Evolutionary conservation across 805 yeast genomes (phyloP), one percentile per base, ranked within the genome.

Genomic region (Ogataea ramenticola): DNA sequence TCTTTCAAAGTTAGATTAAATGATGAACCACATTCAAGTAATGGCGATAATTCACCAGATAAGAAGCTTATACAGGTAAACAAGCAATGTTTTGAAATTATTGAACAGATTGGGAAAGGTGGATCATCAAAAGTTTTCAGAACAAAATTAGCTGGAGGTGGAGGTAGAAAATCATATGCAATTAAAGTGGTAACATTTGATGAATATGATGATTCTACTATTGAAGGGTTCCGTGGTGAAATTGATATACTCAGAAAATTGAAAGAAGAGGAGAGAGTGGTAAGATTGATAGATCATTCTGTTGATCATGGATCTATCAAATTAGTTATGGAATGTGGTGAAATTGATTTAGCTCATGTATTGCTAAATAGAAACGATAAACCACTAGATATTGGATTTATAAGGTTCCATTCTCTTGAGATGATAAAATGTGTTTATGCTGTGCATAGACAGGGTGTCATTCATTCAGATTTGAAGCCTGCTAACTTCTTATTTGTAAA

Each of bases 121-220:
- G 98, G 97, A 0, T 76, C 96, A 0, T 89, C 96, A 0, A 87
- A 84, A 57, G 98, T 90, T 19, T 90, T 82, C 67, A 85, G 82
- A 58, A 93, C 83, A 1, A 82, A 75, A 51, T 67, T 76, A 0
- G 46, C 47, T 3, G 46, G 51, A 24, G 72, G 72, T 3, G 46
- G 51, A 24, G 72, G 72, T 40, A 79, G 78, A 47, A 77, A 74
- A 51, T 63, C 76, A 1, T 86, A 75, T 60, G 98, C 98, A 0
- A 68, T 91, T 33, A 90, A 90, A 56, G 77, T 82, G 50, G 96
- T 90, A 2, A 68, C 78, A 2, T 81, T 86, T 59, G 93, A 84
- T 56, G 88, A 84, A 54, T 82, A 82, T 64, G 96, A 87, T 54
- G 85, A 81, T 15, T 53, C 78, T 1, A 82, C 91, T 46, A 71